Conservation (phyloP, 2,329 filamentous ascomycete genomes). For the Coniella vitis region DNA sequence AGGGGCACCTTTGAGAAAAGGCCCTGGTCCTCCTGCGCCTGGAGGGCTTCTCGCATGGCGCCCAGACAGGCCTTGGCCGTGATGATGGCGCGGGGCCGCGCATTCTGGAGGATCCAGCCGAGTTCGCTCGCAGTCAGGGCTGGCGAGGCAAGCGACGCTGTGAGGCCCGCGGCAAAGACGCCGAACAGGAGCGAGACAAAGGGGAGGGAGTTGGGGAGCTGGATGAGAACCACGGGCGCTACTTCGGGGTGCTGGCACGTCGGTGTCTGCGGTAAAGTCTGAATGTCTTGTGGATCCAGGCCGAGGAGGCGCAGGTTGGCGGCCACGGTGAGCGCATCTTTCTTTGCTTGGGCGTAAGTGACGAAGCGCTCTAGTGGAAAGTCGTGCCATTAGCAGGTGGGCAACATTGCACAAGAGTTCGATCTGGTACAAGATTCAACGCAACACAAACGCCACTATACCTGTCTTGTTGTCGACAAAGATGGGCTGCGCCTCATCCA, state of each 20-base stretch:
- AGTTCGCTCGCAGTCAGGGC: conserved; percentile 33
- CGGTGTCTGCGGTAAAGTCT: conserved; percentile 31
- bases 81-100: conserved; percentile 31
- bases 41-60: conserved; percentile 29
- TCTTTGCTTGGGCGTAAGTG: conserved; percentile 26
- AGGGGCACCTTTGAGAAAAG: conserved; percentile 44
- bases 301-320: conserved; percentile 29
- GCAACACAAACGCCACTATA: conserved; percentile 17
- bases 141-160: conserved; percentile 33
- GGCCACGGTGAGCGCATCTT: conserved; percentile 30
- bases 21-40: conserved; percentile 25
- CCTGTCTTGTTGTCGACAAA: conserved; percentile 35
- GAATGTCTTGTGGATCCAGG: conserved; percentile 28
- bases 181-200: conserved; percentile 31
- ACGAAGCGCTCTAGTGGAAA: conserved; percentile 27
- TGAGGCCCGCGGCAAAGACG: conserved; percentile 32
- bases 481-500: conserved; percentile 28
- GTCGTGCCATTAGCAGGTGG: conserved; percentile 4
- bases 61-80: conserved; percentile 26
- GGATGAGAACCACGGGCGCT: conserved; percentile 34
- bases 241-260: conserved; percentile 32
- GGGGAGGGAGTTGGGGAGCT: conserved; percentile 35
- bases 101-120: conserved; percentile 34
- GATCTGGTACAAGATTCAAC: neutral
- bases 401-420: neutral